Conservation (phyloP, 345 rosid species). For the Populus pruinosa region DNA sequence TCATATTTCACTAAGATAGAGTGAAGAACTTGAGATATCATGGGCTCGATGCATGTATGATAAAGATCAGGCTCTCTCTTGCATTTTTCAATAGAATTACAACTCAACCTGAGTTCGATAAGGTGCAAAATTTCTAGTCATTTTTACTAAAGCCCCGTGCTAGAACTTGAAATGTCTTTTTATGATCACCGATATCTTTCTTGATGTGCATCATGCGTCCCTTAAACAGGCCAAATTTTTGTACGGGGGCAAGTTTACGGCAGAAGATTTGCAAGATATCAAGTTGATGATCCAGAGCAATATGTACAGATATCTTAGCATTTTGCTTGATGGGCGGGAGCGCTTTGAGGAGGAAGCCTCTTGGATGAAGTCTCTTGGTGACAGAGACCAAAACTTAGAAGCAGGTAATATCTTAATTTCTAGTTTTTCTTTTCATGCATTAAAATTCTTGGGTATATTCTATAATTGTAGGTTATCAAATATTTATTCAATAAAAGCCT, state of each 20-base stretch:
- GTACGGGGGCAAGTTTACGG: slow-evolving; percentile 77
- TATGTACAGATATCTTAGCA: slow-evolving; percentile 88
- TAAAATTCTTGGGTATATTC: neutral
- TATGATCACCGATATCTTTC: neutral
- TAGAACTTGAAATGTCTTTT: neutral
- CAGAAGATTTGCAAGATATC: slow-evolving; percentile 78
- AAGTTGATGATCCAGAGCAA: slow-evolving; percentile 98
- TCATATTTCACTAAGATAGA: neutral
- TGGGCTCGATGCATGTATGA: neutral
- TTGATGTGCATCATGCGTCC: slow-evolving; percentile 11
- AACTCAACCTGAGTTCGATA: neutral
- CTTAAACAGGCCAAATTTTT: slow-evolving; percentile 79
- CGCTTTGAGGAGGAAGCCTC: slow-evolving; percentile 84
- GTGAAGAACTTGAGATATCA: neutral
- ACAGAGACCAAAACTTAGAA: slow-evolving; percentile 43
- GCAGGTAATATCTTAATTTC: slow-evolving; percentile 36
- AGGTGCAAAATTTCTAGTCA: neutral
- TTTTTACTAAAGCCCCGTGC: neutral
- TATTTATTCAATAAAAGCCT: neutral
- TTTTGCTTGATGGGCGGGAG: slow-evolving; percentile 92
- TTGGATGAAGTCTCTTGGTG: slow-evolving; percentile 36
- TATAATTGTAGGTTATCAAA: neutral
- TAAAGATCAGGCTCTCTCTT: neutral
- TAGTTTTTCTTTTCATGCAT: neutral
- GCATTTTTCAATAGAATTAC: neutral